Evolutionary conservation across 352 stramenopile genomes (phyloP).

Genomic region (Phytophthora pinifolia): DNA sequence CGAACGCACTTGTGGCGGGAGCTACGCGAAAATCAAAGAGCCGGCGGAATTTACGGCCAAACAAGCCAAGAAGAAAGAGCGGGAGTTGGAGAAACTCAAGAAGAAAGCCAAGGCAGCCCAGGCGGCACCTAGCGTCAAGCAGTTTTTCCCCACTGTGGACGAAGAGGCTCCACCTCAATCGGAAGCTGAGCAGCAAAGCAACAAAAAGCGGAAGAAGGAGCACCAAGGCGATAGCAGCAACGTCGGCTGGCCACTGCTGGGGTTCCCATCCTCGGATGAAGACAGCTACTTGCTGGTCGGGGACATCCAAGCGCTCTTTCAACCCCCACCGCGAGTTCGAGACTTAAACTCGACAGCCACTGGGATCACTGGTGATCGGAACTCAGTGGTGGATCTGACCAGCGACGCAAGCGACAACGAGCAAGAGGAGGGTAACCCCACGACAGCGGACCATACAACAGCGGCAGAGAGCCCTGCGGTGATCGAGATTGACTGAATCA

Average conservation of each 20-base stretch:
- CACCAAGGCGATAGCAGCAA: conserved; percentile 8
- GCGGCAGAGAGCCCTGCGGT: conserved; percentile 29
- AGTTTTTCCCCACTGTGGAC: conserved; percentile 28
- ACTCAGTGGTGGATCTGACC: conserved; percentile 35
- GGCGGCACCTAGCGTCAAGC: conserved; percentile 24
- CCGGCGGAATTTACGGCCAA: conserved; percentile 55
- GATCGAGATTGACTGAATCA: conserved; percentile 40
- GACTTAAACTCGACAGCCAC: not conserved
- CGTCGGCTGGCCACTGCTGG: not conserved
- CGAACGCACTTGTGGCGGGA: conserved; percentile 62
- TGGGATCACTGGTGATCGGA: not conserved
- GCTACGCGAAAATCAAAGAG: conserved; percentile 75
- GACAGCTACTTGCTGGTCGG: conserved; percentile 50
- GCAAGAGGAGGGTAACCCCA: no score
- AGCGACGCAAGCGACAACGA: conserved; percentile 16
- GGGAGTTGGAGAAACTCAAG: conserved; percentile 27
- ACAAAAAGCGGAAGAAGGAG: conserved; percentile 22
- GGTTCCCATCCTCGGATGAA: conserved; percentile 20
- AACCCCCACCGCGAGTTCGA: conserved; percentile 4
- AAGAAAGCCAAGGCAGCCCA: conserved; percentile 29
- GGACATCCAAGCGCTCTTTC: conserved; percentile 48
- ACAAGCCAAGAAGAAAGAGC: conserved; percentile 59
- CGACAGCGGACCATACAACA: not conserved
- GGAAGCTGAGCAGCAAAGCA: conserved; percentile 3
- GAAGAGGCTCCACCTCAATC: conserved; percentile 26